Conservation (phyloP, 768 basidiomycete genomes). For the Leccinum obscurum region DNA sequence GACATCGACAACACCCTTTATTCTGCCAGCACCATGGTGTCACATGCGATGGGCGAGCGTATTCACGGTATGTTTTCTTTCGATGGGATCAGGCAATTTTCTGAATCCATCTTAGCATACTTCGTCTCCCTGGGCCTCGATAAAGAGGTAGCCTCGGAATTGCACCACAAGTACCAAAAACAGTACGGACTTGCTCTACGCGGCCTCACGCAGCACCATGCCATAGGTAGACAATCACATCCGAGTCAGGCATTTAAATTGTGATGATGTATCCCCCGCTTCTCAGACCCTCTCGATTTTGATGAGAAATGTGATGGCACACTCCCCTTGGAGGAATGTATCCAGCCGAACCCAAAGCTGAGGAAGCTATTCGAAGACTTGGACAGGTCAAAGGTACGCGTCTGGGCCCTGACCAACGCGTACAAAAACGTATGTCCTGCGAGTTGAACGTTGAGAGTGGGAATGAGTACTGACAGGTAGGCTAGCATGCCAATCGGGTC, state of each 20-base stretch:
- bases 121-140: conserved; percentile 69
- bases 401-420: conserved; percentile 88
- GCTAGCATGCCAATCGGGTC: conserved; percentile 79
- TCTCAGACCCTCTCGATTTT: conserved; percentile 80
- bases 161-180: conserved; percentile 73
- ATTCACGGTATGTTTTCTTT: conserved; percentile 60
- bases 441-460: conserved; percentile 1
- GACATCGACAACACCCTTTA: conserved; percentile 92
- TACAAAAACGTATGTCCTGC: conserved; percentile 60
- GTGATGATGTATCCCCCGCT: background rate
- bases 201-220: conserved; percentile 73
- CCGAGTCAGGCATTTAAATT: background rate
- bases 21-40: conserved; percentile 71
- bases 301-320: conserved; percentile 82
- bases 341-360: conserved; percentile 59
- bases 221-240: conserved; percentile 53
- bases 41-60: conserved; percentile 74
- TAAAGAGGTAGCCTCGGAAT: conserved; percentile 63
- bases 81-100: background rate
- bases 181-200: conserved; percentile 83
- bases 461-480: conserved; percentile 7
- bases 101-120: conserved; percentile 50
- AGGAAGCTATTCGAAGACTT: conserved; percentile 76
- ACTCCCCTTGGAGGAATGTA: conserved; percentile 78
- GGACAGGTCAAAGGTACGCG: conserved; percentile 70